A percentile compares a stretch with the other conserved stretches of the same genome.
These are phyloP conservation scores for Myxozyma monticola DNA, from an alignment of 805 yeast genomes.

Conservation along the genomic window DNA sequence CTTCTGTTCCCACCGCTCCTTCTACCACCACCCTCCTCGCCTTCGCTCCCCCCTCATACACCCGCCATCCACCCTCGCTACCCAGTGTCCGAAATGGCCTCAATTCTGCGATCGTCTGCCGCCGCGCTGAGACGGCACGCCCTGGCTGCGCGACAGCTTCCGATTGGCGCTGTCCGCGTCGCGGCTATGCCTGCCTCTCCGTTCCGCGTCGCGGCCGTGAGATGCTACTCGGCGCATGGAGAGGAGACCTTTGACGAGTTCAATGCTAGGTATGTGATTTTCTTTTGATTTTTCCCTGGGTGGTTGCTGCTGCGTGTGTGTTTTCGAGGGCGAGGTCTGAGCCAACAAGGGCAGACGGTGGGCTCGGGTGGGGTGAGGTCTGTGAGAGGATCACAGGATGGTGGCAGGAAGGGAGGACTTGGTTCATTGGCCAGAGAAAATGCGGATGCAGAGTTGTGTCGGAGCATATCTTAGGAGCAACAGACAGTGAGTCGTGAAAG, in stretches of 20 bases:
- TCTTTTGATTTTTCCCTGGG: background rate
- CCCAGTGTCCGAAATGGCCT: slow-evolving; percentile 15
- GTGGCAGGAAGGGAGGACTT: too few relatives aligned
- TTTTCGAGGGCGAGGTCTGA: background rate
- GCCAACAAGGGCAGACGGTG: background rate
- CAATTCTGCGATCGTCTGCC: slow-evolving; percentile 18
- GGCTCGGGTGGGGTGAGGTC: too few relatives aligned
- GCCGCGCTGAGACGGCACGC: slow-evolving; percentile 10
- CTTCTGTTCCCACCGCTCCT: background rate
- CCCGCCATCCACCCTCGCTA: slow-evolving; percentile 33
- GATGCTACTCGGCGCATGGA: slow-evolving; percentile 78
- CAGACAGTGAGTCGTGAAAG: too few relatives aligned
- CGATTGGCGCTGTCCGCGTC: slow-evolving; percentile 8
- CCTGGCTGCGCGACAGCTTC: background rate
- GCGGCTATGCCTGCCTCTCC: slow-evolving; percentile 12
- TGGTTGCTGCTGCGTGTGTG: background rate
- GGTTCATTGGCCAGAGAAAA: too few relatives aligned
- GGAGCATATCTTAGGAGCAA: too few relatives aligned
- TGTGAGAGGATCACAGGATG: too few relatives aligned
- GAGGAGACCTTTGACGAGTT: slow-evolving; percentile 95
- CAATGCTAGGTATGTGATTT: slow-evolving; percentile 62
- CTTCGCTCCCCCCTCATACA: slow-evolving; percentile 16
- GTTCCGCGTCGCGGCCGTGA: slow-evolving; percentile 37
- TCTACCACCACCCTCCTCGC: background rate
- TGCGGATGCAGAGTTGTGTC: too few relatives aligned